Evolutionary conservation across 352 stramenopile genomes (phyloP).

Genomic region (Phytopythium kandeliae): DNA sequence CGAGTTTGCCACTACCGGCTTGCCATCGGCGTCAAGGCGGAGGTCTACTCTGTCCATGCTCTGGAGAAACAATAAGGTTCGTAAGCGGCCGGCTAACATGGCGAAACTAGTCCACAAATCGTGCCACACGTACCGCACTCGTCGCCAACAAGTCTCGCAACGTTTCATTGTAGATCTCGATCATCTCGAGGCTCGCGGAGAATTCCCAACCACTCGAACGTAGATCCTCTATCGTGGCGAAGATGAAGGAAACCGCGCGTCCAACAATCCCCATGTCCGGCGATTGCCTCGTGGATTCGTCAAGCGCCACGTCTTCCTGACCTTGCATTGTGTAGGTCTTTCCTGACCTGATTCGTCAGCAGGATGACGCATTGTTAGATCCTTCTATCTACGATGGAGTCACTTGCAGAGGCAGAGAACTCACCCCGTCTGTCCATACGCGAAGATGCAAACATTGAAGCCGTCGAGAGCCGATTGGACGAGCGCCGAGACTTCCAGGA

Average conservation of each 20-base stretch:
- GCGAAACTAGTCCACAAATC: too few relatives aligned
- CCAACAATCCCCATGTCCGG: constrained; percentile 76
- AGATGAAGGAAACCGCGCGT: constrained; percentile 76
- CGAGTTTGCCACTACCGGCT: constrained; percentile 57
- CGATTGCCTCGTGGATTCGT: constrained; percentile 32
- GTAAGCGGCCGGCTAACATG: too few relatives aligned
- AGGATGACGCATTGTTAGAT: too few relatives aligned
- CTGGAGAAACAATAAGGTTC: constrained; percentile 9
- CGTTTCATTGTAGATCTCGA: constrained; percentile 98
- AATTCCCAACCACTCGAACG: constrained; percentile 71
- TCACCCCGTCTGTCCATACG: constrained; percentile 83
- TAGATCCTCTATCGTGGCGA: constrained; percentile 54
- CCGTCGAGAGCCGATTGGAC: constrained; percentile 94
- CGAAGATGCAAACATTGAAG: constrained; percentile 96
- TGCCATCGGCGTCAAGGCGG: constrained; percentile 62
- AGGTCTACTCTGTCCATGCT: constrained; percentile 66
- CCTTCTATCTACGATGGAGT: too few relatives aligned
- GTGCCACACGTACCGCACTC: constrained; percentile 26
- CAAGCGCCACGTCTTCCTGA: constrained; percentile 26
- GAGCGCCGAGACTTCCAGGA: constrained; percentile 93
- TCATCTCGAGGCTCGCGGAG: constrained; percentile 71
- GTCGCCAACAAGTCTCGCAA: constrained; percentile 89
- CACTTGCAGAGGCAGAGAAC: too few relatives aligned
- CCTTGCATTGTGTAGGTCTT: constrained; percentile 90
- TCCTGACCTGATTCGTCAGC: constrained; percentile 38